Conservation (phyloP, 192 early-diverging fungal species). For the Borealophlyctis nickersoniae region DNA sequence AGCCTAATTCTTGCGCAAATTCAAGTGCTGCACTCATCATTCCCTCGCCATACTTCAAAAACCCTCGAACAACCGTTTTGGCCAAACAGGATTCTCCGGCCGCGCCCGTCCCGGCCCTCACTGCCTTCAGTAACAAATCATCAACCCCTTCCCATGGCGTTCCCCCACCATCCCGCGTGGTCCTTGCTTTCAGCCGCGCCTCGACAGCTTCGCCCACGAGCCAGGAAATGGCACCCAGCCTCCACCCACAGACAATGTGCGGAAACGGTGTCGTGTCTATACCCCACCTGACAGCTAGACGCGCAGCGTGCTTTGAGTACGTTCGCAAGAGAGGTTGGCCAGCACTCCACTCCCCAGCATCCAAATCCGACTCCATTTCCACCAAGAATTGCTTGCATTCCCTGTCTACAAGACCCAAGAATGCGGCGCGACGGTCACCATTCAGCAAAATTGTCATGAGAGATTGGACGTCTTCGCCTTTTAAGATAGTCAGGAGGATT, state of each 20-base stretch:
- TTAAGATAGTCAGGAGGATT: slow-evolving; percentile 1
- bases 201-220: background rate
- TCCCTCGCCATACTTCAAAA: background rate
- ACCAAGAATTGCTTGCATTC: background rate
- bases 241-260: background rate
- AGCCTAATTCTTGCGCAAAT: background rate
- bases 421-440: background rate
- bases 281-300: background rate
- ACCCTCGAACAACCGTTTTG: background rate
- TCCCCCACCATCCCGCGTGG: background rate
- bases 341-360: background rate
- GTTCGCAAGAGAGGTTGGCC: background rate
- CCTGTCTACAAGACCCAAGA: background rate
- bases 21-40: background rate
- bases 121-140: background rate
- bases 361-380: background rate
- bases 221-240: background rate
- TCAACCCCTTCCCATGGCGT: no score
- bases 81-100: background rate
- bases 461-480: background rate
- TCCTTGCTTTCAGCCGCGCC: background rate
- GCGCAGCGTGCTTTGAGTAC: background rate
- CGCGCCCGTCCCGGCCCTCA: background rate
- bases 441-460: background rate
- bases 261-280: background rate